Percentiles rank a stretch among this genome's conserved stretches.
These are phyloP conservation scores for Penicillium italicum DNA, from an alignment of 2,329 filamentous ascomycete species.

Conservation along the genomic window DNA sequence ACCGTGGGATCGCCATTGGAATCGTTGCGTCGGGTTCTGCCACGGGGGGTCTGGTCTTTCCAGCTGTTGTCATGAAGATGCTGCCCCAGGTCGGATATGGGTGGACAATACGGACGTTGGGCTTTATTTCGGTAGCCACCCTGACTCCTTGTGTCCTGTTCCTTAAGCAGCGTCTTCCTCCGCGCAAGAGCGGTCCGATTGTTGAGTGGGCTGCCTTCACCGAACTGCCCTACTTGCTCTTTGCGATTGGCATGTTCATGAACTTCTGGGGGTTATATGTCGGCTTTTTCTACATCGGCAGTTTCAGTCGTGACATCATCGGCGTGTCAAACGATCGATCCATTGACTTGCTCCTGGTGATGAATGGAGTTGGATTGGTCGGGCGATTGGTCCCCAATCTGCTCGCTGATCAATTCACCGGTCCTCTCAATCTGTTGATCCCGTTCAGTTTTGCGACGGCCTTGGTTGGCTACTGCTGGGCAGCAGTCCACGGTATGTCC, in stretches of 20 bases:
- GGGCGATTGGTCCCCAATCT: constrained; percentile 58
- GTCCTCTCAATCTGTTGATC: constrained; percentile 60
- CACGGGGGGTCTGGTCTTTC: constrained; percentile 62
- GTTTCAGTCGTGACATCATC: constrained; percentile 40
- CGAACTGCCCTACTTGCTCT: constrained; percentile 48
- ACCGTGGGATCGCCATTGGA: constrained; percentile 58
- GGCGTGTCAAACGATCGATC: constrained; percentile 45
- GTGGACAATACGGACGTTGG: constrained; percentile 62
- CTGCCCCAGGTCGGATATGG: constrained; percentile 59
- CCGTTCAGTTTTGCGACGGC: constrained; percentile 46
- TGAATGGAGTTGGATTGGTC: constrained; percentile 60
- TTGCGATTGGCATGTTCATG: constrained; percentile 43
- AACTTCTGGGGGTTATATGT: constrained; percentile 54
- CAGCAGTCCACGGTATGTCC: constrained; percentile 48
- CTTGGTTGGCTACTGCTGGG: constrained; percentile 55
- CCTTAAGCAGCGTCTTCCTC: constrained; percentile 49
- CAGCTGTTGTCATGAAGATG: constrained; percentile 54
- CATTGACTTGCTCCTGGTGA: constrained; percentile 60
- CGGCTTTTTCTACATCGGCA: constrained; percentile 50
- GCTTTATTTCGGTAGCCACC: constrained; percentile 55
- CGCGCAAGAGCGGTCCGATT: constrained; percentile 49
- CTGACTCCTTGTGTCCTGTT: constrained; percentile 43
- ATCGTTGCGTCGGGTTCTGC: constrained; percentile 58
- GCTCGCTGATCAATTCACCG: constrained; percentile 55
- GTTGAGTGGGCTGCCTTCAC: constrained; percentile 53